Evolutionary conservation across 2,329 filamentous ascomycete species (phyloP).

Genomic region (Microcyclospora pomicola): DNA sequence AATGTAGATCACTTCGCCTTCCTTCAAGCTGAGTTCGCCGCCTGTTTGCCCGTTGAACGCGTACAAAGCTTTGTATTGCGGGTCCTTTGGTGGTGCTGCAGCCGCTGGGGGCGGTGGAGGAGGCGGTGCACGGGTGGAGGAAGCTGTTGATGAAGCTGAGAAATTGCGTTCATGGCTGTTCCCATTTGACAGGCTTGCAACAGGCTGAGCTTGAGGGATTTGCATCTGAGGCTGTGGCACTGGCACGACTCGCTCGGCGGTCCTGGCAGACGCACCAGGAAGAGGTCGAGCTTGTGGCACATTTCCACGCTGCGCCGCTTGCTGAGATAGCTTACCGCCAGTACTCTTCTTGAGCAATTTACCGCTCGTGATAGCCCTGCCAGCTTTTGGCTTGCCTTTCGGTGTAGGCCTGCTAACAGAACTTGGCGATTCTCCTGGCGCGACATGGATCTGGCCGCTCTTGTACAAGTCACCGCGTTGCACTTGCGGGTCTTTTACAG

Average conservation of each 20-base stretch:
- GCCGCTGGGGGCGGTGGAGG: slow-evolving; percentile 54
- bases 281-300: slow-evolving; percentile 33
- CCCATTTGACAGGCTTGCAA: slow-evolving; percentile 38
- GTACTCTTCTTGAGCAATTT: slow-evolving; percentile 69
- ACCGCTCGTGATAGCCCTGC: slow-evolving; percentile 81
- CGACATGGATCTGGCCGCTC: slow-evolving; percentile 79
- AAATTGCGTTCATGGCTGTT: slow-evolving; percentile 25
- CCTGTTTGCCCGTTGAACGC: slow-evolving; percentile 75
- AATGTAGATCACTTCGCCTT: slow-evolving; percentile 73
- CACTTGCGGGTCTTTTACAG: slow-evolving; percentile 69
- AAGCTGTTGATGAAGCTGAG: slow-evolving; percentile 25
- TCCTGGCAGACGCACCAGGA: slow-evolving; percentile 14
- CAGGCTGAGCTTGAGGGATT: slow-evolving; percentile 29
- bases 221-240: slow-evolving; percentile 23
- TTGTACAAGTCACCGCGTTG: slow-evolving; percentile 74
- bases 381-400: slow-evolving; percentile 70
- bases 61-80: slow-evolving; percentile 80
- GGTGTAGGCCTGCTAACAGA: slow-evolving; percentile 76
- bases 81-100: slow-evolving; percentile 48
- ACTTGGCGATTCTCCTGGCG: slow-evolving; percentile 66
- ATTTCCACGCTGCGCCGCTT: slow-evolving; percentile 33
- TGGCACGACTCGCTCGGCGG: slow-evolving; percentile 16
- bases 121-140: slow-evolving; percentile 35
- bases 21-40: slow-evolving; percentile 69
- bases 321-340: slow-evolving; percentile 56